Percentiles rank a stretch among this genome's conserved stretches.
These are phyloP conservation scores for Hirsutella rhossiliensis DNA, from an alignment of 2,329 filamentous ascomycete genomes.

Conservation along the genomic window DNA sequence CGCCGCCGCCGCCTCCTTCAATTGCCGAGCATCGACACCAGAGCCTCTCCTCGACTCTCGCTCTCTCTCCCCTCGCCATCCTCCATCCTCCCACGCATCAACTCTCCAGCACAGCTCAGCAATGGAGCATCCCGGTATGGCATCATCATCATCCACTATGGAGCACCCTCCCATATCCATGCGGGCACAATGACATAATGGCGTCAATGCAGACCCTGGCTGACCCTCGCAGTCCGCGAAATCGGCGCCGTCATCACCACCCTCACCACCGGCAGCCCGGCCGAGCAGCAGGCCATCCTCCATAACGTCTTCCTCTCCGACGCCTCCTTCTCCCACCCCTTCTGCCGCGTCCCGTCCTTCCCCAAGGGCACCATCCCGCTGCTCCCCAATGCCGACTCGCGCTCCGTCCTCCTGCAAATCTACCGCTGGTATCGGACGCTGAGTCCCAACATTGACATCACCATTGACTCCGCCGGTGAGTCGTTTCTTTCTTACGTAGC, in stretches of 20 bases:
- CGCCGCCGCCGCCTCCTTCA: no score
- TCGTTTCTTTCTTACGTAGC: no score
- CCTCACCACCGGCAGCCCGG: conserved; percentile 55
- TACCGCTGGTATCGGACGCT: conserved; percentile 81
- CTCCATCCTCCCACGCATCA: not conserved
- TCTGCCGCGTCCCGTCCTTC: conserved; percentile 56
- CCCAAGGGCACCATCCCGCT: conserved; percentile 26
- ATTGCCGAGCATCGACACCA: no score
- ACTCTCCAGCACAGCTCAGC: not conserved
- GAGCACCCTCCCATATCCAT: no score
- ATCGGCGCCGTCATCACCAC: conserved; percentile 54
- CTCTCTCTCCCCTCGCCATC: not conserved
- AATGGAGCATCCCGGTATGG: not conserved
- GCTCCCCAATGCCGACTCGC: conserved; percentile 40
- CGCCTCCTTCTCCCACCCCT: conserved; percentile 66
- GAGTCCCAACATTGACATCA: conserved; percentile 58
- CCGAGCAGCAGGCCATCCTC: conserved; percentile 52
- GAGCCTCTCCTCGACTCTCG: no score
- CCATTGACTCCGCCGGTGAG: conserved; percentile 45
- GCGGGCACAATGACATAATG: not conserved
- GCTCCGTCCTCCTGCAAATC: conserved; percentile 54
- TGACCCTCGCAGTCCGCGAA: conserved; percentile 27
- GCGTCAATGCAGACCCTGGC: not conserved
- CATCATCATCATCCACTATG: not conserved
- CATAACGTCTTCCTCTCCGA: conserved; percentile 61